phyloP scores from a whole-genome alignment of 306 rosid genomes.

The Sindora glabra region DNA sequence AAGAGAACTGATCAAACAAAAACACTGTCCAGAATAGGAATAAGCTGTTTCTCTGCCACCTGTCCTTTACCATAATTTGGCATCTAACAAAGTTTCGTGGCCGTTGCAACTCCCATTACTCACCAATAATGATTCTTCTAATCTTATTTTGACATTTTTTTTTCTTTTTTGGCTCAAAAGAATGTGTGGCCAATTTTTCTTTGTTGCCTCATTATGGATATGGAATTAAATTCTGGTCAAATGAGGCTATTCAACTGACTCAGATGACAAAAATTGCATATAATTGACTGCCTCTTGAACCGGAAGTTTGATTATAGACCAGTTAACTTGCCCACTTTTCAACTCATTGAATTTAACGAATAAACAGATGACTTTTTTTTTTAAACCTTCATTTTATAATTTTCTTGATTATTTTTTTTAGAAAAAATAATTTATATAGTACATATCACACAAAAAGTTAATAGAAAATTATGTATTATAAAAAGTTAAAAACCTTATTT shows the following conservation, averaged over 20 bases:
- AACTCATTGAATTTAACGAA: conserved; percentile 7
- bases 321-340: not conserved
- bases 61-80: too few species aligned
- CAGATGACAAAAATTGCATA: not conserved
- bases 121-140: too few species aligned
- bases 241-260: not conserved
- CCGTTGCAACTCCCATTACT: too few species aligned
- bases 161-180: not conserved
- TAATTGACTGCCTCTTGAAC: not conserved
- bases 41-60: conserved; percentile 2
- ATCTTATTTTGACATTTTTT: too few species aligned
- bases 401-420: too few species aligned
- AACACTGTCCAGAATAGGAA: not conserved
- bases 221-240: not conserved
- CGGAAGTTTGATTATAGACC: not conserved
- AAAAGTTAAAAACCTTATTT: too few species aligned
- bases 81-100: too few species aligned
- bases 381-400: too few species aligned
- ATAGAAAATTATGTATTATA: too few species aligned
- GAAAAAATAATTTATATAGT: too few species aligned
- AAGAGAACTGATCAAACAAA: not conserved
- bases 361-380: not conserved
- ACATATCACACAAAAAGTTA: too few species aligned
- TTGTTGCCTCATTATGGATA: too few species aligned
- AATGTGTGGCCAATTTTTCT: not conserved